phyloP scores from a whole-genome alignment of 805 yeast species.

The Saturnispora ahearnii region DNA sequence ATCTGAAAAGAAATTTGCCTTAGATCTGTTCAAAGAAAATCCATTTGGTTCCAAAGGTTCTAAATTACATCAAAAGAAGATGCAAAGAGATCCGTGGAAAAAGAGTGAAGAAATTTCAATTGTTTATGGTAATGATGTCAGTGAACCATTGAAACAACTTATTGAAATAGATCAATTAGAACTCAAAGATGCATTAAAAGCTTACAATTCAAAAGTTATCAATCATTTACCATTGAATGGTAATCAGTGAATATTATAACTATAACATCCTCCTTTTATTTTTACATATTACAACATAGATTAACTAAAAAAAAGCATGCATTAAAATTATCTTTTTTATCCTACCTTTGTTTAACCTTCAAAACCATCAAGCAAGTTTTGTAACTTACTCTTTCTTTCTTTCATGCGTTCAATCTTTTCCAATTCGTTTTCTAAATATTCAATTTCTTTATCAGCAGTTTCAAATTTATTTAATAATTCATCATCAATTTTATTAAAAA shows the following conservation, averaged over 20 bases:
- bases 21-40: constrained; percentile 43
- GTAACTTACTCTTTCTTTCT: constrained; percentile 50
- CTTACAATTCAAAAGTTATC: constrained; percentile 13
- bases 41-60: constrained; percentile 46
- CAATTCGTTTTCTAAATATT: constrained; percentile 52
- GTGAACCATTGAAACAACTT: constrained; percentile 14
- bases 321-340: background rate
- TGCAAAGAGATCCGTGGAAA: constrained; percentile 45
- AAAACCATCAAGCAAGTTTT: constrained; percentile 38
- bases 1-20: constrained; percentile 47
- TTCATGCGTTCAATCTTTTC: constrained; percentile 51
- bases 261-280: background rate
- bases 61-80: constrained; percentile 37
- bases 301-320: background rate
- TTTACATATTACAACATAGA: background rate
- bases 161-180: constrained; percentile 25
- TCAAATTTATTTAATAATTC: constrained; percentile 34
- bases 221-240: constrained; percentile 18
- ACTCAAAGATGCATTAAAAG: constrained; percentile 18
- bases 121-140: constrained; percentile 7
- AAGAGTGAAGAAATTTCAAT: constrained; percentile 4
- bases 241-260: background rate
- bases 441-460: constrained; percentile 68
- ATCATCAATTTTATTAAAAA: constrained; percentile 28
- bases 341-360: constrained; percentile 9